Base-by-base conservation (phyloP, 257 asterid species). In the Solanum appendiculatum region DNA sequence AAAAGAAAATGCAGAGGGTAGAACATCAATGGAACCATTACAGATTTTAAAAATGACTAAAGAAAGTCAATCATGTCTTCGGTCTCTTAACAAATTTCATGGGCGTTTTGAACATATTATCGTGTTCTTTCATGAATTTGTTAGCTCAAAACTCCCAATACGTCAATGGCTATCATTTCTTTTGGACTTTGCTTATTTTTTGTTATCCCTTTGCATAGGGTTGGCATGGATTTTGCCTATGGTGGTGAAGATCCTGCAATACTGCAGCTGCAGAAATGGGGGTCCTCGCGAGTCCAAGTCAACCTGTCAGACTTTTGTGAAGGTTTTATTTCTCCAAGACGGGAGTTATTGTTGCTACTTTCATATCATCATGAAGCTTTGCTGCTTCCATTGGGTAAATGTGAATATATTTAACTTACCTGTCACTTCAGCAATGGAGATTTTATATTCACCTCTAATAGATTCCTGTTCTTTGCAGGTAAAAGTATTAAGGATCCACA, bases 211-310 rank as follows among this genome's bases (percentile, higher is more conserved):
- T 81, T 75, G 83, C 23, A 75, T 75, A 81, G 85, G 66, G 37
- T 31, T 81, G 69, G 44, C 42, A 88, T 88, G 91, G 87, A 89
- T 88, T 82, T 90, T 86, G 64, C 87, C 70, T 88, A 56, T 21
- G 87, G 82, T 73, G 95, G 89, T 60, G 95, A 94, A 86, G 92
- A 91, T 86, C 96, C 91, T 68, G 91, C 95, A 31, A 88, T 93
- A 68, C 87, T 97, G 94, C 97, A 94, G 93, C 92, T 97, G 93
- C 93, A 92, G 89, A 97, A 92, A 89, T 97, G 98, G 98, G 93
- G 89, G 56, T 90, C 95, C 86, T 88, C 96, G 70, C 96, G 93
- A 42, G 90, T 92, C 87, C 96, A 94, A 56, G 89, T 93, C 72
- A 92, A 89, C 89, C 94, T 95, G 86, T 93, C 95, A 44, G 89